Evolutionary conservation across 2,329 filamentous ascomycete species (phyloP), one percentile per base, ranked within the genome.

Genomic region (Colletotrichum gloeosporioides): DNA sequence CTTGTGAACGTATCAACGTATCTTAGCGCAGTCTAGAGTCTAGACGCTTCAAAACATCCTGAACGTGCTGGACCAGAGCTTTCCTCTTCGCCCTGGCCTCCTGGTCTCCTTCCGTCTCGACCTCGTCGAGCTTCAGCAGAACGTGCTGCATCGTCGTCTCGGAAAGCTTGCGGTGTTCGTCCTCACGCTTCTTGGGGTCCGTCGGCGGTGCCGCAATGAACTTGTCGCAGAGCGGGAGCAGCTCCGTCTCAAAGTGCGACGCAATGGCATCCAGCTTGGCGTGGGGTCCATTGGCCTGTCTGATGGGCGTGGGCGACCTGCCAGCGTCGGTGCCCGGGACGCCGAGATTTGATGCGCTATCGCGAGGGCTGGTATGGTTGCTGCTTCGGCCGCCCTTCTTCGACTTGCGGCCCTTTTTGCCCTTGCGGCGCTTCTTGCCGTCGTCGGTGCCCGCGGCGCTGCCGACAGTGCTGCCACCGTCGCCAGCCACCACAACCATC

Each of bases 131-230:
- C 85, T 96, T 96, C 78, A 97, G 85, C 49, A 96, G 81, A 4
- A 96, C 91, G 79, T 96, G 93, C 77, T 93, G 92, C 88, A 97
- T 88, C 53, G 96, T 90, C 6, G 93, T 95, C 87, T 97, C 95
- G 6, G 92, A 93, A 22, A 97, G 84, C 82, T 91, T 93, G 82
- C 93, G 92, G 82, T 96, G 93, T 81, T 96, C 94, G 39, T 95
- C 94, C 16, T 90, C 90, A 66, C 91, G 88, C 87, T 94, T 95
- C 83, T 93, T 92, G 53, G 86, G 81, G 68, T 95, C 93, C 5
- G 84, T 82, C 0, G 95, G 95, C 13, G 95, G 93, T 10, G 89
- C 86, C 8, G 85, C 86, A 25, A 90, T 89, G 82, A 92, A 96
- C 29, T 92, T 85, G 6, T 89, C 84, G 79, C 92, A 95, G 8